phyloP scores from a whole-genome alignment of 345 rosid species.

The Murraya paniculata region DNA sequence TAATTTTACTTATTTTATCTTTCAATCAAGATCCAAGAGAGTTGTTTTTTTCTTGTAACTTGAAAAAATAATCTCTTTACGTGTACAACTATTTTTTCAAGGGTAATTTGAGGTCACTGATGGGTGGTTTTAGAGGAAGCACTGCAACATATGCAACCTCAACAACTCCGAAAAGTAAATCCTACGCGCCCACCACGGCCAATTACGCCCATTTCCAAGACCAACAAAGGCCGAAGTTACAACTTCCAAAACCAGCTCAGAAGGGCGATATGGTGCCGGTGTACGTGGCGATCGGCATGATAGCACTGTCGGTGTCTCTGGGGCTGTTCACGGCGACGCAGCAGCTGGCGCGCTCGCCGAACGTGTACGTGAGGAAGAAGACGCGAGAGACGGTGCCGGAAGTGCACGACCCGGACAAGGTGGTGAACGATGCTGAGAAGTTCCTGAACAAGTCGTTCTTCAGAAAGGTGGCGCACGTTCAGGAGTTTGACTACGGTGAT shows the following conservation, averaged over 20 bases:
- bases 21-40: not conserved
- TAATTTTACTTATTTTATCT: not conserved
- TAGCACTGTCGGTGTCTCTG: conserved; percentile 37
- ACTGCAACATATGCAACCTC: conserved; percentile 36
- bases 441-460: conserved; percentile 54
- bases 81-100: conserved; percentile 1
- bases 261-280: conserved; percentile 46
- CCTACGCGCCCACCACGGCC: conserved; percentile 30
- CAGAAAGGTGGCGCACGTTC: conserved; percentile 73
- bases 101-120: conserved; percentile 44
- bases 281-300: conserved; percentile 46
- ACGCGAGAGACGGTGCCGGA: conserved; percentile 68
- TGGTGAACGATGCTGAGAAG: conserved; percentile 42
- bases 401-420: conserved; percentile 60
- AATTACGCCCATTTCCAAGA: conserved; percentile 11
- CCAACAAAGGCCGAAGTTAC: not conserved
- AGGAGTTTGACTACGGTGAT: conserved; percentile 33
- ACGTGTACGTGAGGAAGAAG: conserved; percentile 67
- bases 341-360: conserved; percentile 55
- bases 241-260: conserved; percentile 1
- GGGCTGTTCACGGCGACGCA: conserved; percentile 60
- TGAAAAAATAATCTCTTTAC: not conserved
- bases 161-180: conserved; percentile 30
- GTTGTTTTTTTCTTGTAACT: not conserved
- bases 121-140: conserved; percentile 21